phyloP scores from a whole-genome alignment of 305 asterid genomes.

The Fraxinus albicans region DNA sequence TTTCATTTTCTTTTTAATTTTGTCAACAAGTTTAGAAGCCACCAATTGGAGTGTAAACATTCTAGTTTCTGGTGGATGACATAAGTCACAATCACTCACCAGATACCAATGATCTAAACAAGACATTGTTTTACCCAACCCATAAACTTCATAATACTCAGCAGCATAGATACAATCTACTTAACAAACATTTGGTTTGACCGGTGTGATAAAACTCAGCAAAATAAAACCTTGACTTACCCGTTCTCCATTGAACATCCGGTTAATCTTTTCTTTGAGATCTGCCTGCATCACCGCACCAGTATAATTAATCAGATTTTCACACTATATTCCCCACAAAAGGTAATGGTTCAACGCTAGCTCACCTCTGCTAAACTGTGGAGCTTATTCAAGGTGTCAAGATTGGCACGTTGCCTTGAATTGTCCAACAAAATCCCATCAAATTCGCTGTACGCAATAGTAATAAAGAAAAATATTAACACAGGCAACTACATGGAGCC shows the following conservation, averaged over 20 bases:
- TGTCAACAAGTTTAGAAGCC: conserved; percentile 11
- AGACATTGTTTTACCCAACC: background rate
- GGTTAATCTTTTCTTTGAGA: conserved; percentile 73
- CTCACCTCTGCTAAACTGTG: conserved; percentile 75
- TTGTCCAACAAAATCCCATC: conserved; percentile 84
- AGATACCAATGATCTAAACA: background rate
- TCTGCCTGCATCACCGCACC: conserved; percentile 55
- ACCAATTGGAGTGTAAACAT: background rate
- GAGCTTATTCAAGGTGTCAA: conserved; percentile 74
- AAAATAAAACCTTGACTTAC: conserved; percentile 46
- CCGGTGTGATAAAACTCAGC: conserved; percentile 4
- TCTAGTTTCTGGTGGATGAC: conserved; percentile 7
- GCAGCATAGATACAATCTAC: background rate
- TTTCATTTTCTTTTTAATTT: conserved; percentile 3
- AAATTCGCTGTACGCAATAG: conserved; percentile 55
- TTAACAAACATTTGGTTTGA: conserved; percentile 11
- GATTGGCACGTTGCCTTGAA: conserved; percentile 81
- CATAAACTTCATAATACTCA: background rate
- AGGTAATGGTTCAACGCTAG: conserved; percentile 11
- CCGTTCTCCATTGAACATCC: conserved; percentile 90
- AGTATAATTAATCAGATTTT: conserved; percentile 16
- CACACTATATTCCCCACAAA: background rate
- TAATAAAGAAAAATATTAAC: conserved; percentile 15
- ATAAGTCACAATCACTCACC: conserved; percentile 21
- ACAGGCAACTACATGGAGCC: conserved; percentile 14